Evolutionary conservation across 257 asterid species (phyloP), one percentile per base, ranked within the genome.

Genomic region (Forsythia viridissima): DNA sequence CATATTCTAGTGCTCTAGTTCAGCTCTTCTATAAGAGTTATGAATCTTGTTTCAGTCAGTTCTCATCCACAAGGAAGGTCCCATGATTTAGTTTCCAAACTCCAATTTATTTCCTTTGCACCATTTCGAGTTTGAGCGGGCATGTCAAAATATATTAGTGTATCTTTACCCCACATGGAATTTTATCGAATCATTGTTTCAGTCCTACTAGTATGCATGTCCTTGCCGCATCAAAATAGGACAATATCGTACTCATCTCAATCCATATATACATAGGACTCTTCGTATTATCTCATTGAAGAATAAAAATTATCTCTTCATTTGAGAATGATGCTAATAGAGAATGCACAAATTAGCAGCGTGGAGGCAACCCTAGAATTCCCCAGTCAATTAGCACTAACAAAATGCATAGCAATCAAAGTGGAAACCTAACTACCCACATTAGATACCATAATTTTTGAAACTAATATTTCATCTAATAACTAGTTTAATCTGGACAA

Each of bases 261-360:
- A 20, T 57, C 34, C 5, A 24, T 57, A 57, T 20, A 16, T 57
- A n/a, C 7, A 9, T 57, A 57, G 66, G 66, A 57, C 9, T 16
- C 34, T 20, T 57, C n/a, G 12, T n/a, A 12, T 12, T 43, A 6
- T 43, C 10, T 6, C 8, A 43, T 43, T 43, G 12, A 5, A 4
- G 10, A 59, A 20, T 10, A 59, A 59, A n/a, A 59, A 59, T 3
- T 8, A 20, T 59, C 13, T 21, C 67, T n/a, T 10, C 5, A 55
- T 55, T 18, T 18, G 24, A 55, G 5, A 61, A 21, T 24, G 69
- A 63, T 63, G 39, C 70, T 8, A 30, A 24, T 9, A 63, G 13
- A 61, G 15, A 63, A 74, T 12, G 61, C 72, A 42, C 70, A 79
- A 78, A 30, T 40, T 8, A 76, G 71, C 41, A 72, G 40, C 76